These are phyloP conservation scores for Pseudisothecium myosuroides DNA, from an alignment of 225 moss, liverwort and hornwort genomes.

Conservation along the genomic window DNA sequence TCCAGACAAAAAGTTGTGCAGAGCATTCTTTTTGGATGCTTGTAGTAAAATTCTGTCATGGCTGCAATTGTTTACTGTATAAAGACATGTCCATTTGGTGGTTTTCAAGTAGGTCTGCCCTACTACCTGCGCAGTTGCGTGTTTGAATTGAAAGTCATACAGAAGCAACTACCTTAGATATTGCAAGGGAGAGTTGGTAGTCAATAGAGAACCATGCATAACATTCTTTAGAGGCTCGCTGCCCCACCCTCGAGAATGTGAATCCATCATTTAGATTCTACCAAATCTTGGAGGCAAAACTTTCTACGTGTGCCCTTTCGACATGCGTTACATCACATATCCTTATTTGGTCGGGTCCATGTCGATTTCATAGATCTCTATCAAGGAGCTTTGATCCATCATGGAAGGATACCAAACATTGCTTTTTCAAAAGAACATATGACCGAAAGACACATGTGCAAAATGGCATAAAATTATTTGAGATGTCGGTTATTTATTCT, in stretches of 20 bases:
- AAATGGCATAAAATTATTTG: background rate
- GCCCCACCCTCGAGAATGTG: background rate
- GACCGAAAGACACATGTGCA: background rate
- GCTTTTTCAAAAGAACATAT: background rate
- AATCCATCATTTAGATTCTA: background rate
- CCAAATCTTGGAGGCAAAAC: background rate
- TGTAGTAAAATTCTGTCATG: background rate
- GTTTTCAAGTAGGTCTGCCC: background rate
- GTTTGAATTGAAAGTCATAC: background rate
- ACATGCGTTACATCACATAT: background rate
- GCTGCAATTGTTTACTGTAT: background rate
- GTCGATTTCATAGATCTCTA: background rate
- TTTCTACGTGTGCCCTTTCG: background rate
- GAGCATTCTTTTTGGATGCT: background rate
- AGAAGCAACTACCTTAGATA: background rate
- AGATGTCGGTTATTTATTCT: too few species aligned
- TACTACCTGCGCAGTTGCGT: background rate
- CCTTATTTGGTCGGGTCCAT: background rate
- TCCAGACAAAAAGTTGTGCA: too few species aligned
- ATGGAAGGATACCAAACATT: background rate
- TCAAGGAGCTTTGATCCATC: background rate
- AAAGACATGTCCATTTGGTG: too few species aligned
- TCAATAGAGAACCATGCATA: too few species aligned
- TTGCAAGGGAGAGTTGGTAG: background rate
- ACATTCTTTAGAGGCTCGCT: background rate